A percentile compares a stretch with the other conserved stretches of the same genome.
These are phyloP conservation scores for Amoeboaphelidium protococcarum DNA, from an alignment of 371 early-diverging fungal species.

Conservation along the genomic window DNA sequence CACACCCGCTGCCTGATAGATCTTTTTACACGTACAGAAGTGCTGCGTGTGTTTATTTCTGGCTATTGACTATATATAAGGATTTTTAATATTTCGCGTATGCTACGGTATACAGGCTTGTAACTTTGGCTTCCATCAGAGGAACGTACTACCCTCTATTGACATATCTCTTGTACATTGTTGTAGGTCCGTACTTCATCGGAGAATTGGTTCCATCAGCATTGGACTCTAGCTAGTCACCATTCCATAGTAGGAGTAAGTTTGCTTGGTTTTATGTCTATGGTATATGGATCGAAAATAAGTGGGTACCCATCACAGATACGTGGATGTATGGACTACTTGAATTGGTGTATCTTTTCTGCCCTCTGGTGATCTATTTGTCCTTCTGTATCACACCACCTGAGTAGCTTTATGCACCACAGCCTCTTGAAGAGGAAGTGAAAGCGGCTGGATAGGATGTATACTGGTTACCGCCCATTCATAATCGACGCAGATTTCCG, in stretches of 20 bases:
- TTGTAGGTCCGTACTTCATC: slow-evolving; percentile 21
- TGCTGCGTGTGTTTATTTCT: background rate
- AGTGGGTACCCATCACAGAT: slow-evolving; percentile 54
- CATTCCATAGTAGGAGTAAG: slow-evolving; percentile 16
- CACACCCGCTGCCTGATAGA: slow-evolving; percentile 6
- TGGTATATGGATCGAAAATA: slow-evolving; percentile 18
- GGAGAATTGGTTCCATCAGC: slow-evolving; percentile 23
- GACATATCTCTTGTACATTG: slow-evolving; percentile 12
- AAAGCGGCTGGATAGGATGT: slow-evolving; percentile 1
- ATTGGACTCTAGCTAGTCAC: slow-evolving; percentile 12
- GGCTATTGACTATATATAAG: background rate
- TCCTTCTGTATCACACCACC: slow-evolving; percentile 6
- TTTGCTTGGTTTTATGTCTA: slow-evolving; percentile 20
- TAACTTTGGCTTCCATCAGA: slow-evolving; percentile 8
- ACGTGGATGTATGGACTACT: slow-evolving; percentile 30
- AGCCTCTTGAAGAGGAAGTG: slow-evolving; percentile 16
- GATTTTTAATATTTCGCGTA: slow-evolving; percentile 1
- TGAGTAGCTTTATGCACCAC: slow-evolving; percentile 8
- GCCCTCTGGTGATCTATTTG: slow-evolving; percentile 9
- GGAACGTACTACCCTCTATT: slow-evolving; percentile 19
- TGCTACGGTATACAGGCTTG: slow-evolving; percentile 6
- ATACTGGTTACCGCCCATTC: slow-evolving; percentile 3
- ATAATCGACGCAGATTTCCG: slow-evolving; percentile 5
- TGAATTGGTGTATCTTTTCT: slow-evolving; percentile 4
- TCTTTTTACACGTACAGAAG: slow-evolving; percentile 6